Evolutionary conservation across 2,329 filamentous ascomycete species (phyloP).

Genomic region (Xylaria arbuscula): DNA sequence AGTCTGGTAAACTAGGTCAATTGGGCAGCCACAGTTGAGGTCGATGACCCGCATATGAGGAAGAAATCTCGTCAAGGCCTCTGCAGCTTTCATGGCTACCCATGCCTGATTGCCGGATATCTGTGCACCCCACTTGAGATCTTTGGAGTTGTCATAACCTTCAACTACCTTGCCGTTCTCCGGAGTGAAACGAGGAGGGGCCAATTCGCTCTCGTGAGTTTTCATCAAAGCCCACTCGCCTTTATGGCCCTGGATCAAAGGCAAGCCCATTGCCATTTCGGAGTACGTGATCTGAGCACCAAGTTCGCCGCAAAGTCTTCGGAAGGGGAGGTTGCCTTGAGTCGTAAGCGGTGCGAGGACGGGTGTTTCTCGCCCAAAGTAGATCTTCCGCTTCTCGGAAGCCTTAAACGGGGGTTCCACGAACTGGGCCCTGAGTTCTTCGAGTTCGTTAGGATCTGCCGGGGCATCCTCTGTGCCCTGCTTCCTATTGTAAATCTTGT

Average conservation of each 20-base stretch:
- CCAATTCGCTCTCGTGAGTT: conserved; percentile 84
- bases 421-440: conserved; percentile 83
- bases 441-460: conserved; percentile 49
- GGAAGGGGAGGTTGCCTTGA: conserved; percentile 95
- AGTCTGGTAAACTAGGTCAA: conserved; percentile 89
- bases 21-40: conserved; percentile 96
- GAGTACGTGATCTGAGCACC: conserved; percentile 96
- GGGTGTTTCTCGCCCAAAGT: conserved; percentile 94
- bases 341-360: conserved; percentile 95
- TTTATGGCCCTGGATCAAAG: conserved; percentile 88
- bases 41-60: conserved; percentile 91
- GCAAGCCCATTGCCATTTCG: conserved; percentile 95
- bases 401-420: conserved; percentile 88
- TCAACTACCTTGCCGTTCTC: conserved; percentile 67
- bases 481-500: conserved; percentile 60
- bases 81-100: conserved; percentile 88
- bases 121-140: conserved; percentile 91
- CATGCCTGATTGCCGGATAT: conserved; percentile 93
- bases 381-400: conserved; percentile 92
- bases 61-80: conserved; percentile 79
- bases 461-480: conserved; percentile 56
- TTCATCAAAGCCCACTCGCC: conserved; percentile 96
- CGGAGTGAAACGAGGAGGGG: conserved; percentile 74
- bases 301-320: conserved; percentile 86
- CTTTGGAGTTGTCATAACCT: conserved; percentile 83